Base-by-base conservation (phyloP, 2,329 filamentous ascomycete species). In the Nothopassalora personata region DNA sequence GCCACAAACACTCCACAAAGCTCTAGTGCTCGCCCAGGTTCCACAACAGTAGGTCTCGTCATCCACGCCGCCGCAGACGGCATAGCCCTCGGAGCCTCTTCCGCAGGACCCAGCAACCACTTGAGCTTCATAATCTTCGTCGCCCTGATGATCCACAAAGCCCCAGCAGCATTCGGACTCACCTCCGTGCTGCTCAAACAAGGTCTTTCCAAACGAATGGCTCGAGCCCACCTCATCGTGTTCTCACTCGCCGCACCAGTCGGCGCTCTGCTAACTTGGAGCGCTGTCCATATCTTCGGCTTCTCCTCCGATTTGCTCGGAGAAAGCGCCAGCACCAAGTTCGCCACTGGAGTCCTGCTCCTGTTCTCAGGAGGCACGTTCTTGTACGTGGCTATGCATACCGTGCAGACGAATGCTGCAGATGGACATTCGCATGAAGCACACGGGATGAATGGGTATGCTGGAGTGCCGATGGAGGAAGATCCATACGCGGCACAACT, bases 351-450 rank as follows among this genome's bases (percentile, higher is more conserved):
- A 27, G 90, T 96, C 80, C 78, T 97, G 47, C 78, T 99, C 8
- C 79, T 97, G n/a, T 99, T 99, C 72, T 96, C 91, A 0, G 94
- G 89, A 0, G 94, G 94, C 15, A 99, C 94, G 0, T 99, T 99
- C 71, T 76, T 99, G 88, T 97, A 97, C 70, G 94, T 99, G 47
- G 94, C 94, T 0, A 97, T 97, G 92, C 94, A 99, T 71, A 91
- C 92, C 0, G 96, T 97, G 91, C 90, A 95, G 71, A 92, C 96
- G 69, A 84, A 86, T 23, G 65, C 65, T 19, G 67, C 71, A 7
- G 50, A 64, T 49, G 66, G 73, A 81, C 85, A 54, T 85, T 84
- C 68, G 68, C 77, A 6, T 47, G 66, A 65, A 11, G 53, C 53
- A 23, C 75, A 75, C 2, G 74, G 71, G 3, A 61, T 61, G 57